phyloP scores from a whole-genome alignment of 2,329 filamentous ascomycete genomes.

The Mariannaea sp. region DNA sequence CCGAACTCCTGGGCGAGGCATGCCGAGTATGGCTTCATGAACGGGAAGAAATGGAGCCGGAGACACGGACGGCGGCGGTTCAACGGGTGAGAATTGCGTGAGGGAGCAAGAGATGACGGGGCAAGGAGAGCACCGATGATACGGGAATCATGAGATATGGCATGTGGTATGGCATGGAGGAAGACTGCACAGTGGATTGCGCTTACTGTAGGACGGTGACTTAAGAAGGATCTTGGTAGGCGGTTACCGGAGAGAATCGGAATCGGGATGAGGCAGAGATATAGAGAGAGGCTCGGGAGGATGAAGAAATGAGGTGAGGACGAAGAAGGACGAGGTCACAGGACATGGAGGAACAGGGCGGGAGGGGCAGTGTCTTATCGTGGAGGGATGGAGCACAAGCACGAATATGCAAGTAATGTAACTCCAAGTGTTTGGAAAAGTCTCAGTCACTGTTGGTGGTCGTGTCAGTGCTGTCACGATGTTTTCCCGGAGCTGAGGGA shows the following conservation, averaged over 20 bases:
- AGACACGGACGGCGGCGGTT: slow-evolving; percentile 10
- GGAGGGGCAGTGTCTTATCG: background rate
- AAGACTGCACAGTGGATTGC: slow-evolving; percentile 4
- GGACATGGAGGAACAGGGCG: background rate
- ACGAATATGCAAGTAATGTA: slow-evolving; percentile 15
- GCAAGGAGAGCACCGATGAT: slow-evolving; percentile 10
- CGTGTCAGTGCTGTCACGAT: slow-evolving; percentile 9
- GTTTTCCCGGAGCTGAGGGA: background rate
- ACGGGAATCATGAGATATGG: slow-evolving; percentile 16
- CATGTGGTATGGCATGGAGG: slow-evolving; percentile 8
- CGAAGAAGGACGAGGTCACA: slow-evolving; percentile 1
- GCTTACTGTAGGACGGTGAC: background rate
- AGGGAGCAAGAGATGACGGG: background rate
- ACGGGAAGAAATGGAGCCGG: slow-evolving; percentile 14
- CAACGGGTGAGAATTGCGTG: slow-evolving; percentile 16
- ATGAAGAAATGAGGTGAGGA: slow-evolving; percentile 1
- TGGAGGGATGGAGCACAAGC: background rate
- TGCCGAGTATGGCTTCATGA: slow-evolving; percentile 13
- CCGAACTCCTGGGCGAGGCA: slow-evolving; percentile 8
- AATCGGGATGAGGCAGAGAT: slow-evolving; percentile 17
- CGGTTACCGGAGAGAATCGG: slow-evolving; percentile 34
- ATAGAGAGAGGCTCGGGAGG: background rate
- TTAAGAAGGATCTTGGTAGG: slow-evolving; percentile 2
- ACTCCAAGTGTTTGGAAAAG: too few relatives aligned
- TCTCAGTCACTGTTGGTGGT: too few relatives aligned